These are phyloP conservation scores for Fusarium caatingaense DNA, from an alignment of 2,329 filamentous ascomycete genomes.

Conservation along the genomic window DNA sequence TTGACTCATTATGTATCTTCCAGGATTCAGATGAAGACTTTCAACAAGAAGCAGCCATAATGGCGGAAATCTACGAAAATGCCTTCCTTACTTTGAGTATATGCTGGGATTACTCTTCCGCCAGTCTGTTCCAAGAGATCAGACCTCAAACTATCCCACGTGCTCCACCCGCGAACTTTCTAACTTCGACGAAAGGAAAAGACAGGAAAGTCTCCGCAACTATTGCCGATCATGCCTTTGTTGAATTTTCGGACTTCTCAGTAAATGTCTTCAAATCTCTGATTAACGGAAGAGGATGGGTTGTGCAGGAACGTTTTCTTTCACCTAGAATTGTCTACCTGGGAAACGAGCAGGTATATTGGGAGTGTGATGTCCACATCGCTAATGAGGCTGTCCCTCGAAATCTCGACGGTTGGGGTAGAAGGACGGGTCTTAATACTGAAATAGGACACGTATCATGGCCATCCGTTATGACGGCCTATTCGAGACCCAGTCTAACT, in stretches of 20 bases:
- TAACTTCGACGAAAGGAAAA: neutral
- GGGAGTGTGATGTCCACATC: neutral
- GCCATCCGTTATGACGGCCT: neutral
- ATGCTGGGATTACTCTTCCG: neutral
- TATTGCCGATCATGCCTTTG: neutral
- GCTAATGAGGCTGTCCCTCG: fast-evolving
- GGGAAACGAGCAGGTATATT: neutral
- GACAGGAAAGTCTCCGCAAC: too few species aligned
- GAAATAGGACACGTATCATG: fast-evolving
- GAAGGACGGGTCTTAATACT: neutral
- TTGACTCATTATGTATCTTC: neutral
- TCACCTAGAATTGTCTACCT: neutral
- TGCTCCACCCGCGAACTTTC: fast-evolving
- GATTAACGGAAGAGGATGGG: neutral
- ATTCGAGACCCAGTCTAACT: neutral
- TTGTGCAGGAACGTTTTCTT: neutral
- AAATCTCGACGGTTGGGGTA: fast-evolving
- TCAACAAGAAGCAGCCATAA: fast-evolving
- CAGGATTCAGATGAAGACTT: neutral
- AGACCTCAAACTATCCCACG: neutral
- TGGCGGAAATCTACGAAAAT: neutral
- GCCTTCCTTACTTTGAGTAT: neutral
- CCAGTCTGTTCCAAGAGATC: fast-evolving
- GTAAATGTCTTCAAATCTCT: fast-evolving
- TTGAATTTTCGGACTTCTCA: fast-evolving